phyloP scores from a whole-genome alignment of 768 basidiomycete genomes.

The Naematelia encephala region DNA sequence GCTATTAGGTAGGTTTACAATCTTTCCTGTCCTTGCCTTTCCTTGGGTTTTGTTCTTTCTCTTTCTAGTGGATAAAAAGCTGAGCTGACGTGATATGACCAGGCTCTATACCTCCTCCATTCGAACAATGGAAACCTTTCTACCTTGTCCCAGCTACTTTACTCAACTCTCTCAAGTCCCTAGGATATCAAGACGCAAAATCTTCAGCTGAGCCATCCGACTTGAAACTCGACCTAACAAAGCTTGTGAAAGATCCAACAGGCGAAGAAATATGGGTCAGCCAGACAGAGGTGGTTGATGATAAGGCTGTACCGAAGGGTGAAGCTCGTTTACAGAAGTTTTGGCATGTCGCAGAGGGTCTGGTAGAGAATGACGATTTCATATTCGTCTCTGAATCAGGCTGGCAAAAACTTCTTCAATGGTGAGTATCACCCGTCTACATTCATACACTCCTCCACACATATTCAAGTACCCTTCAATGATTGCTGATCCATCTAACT shows the following conservation, averaged over 20 bases:
- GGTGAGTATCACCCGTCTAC: too few relatives aligned
- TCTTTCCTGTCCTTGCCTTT: background rate
- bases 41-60: too few relatives aligned
- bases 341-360: slow-evolving; percentile 50
- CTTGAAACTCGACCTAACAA: slow-evolving; percentile 11
- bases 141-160: slow-evolving; percentile 27
- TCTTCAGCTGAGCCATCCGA: background rate
- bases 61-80: background rate
- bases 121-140: slow-evolving; percentile 19
- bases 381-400: slow-evolving; percentile 70
- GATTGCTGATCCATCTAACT: slow-evolving; percentile 6
- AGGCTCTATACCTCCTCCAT: slow-evolving; percentile 28
- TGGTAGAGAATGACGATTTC: slow-evolving; percentile 66
- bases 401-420: slow-evolving; percentile 66
- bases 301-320: slow-evolving; percentile 8
- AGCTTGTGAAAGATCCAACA: slow-evolving; percentile 3
- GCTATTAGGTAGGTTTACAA: slow-evolving; percentile 24
- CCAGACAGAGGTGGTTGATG: slow-evolving; percentile 59
- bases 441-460: too few relatives aligned
- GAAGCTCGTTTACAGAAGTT: slow-evolving; percentile 49
- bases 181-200: slow-evolving; percentile 16
- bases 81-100: background rate
- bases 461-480: too few relatives aligned
- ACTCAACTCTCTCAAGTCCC: slow-evolving; percentile 19
- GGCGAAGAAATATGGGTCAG: slow-evolving; percentile 12